A percentile compares a stretch with the other conserved stretches of the same genome.
Conservation (phyloP, 352 stramenopile genomes). For the Phytophthora constricta region DNA sequence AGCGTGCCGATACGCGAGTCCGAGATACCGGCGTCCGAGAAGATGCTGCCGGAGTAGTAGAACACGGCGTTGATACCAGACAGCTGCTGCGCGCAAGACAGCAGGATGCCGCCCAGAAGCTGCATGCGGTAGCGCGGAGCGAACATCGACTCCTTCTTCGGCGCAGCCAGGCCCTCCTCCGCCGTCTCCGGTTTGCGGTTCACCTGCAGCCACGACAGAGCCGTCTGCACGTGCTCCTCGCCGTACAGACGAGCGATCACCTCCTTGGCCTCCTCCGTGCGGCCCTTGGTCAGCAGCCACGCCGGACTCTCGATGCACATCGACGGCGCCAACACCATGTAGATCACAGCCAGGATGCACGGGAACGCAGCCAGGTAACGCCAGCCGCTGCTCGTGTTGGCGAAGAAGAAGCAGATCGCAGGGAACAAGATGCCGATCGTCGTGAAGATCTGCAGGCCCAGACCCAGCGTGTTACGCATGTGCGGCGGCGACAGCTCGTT, state of each 20-base stretch:
- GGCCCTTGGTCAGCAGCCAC: not conserved
- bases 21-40: not conserved
- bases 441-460: not conserved
- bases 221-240: not conserved
- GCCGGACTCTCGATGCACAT: not conserved
- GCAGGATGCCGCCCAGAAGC: not conserved
- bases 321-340: not conserved
- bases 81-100: not conserved
- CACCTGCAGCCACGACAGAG: not conserved
- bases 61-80: not conserved
- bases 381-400: not conserved
- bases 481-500: not conserved
- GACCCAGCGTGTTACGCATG: not conserved
- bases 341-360: not conserved
- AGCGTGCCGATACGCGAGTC: not conserved
- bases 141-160: not conserved
- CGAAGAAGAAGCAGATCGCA: not conserved
- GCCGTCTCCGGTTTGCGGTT: not conserved
- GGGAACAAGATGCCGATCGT: not conserved
- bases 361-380: not conserved
- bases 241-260: not conserved
- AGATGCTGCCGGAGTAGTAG: not conserved
- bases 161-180: not conserved
- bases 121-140: not conserved
- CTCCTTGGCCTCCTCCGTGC: not conserved